Conservation (phyloP, 495 filamentous ascomycete genomes). For the Aspergillus funiculosus region DNA sequence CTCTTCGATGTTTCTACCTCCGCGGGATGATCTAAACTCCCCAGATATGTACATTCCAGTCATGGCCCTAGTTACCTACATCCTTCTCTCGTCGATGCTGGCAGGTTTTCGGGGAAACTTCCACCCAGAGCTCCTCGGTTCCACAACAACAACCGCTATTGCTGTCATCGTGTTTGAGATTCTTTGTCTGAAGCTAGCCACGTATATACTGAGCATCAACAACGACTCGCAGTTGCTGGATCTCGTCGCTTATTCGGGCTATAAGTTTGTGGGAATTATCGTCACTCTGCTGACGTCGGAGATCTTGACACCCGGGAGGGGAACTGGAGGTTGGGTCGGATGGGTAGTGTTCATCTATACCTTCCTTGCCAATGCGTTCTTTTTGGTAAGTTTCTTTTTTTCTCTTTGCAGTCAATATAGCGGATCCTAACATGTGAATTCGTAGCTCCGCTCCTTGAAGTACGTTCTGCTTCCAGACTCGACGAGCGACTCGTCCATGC, state of each 20-base stretch:
- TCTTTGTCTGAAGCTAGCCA: slow-evolving; percentile 79
- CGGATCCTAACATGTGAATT: slow-evolving; percentile 17
- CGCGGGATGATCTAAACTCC: slow-evolving; percentile 94
- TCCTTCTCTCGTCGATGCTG: slow-evolving; percentile 81
- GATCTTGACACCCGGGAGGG: slow-evolving; percentile 65
- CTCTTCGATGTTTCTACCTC: slow-evolving; percentile 84
- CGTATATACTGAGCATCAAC: slow-evolving; percentile 87
- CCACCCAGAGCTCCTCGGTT: slow-evolving; percentile 85
- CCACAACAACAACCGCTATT: slow-evolving; percentile 77
- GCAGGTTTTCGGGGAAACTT: slow-evolving; percentile 91
- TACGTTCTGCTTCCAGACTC: slow-evolving; percentile 92
- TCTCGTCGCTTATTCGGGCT: slow-evolving; percentile 90
- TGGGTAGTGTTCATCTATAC: slow-evolving; percentile 89
- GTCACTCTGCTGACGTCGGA: slow-evolving; percentile 73
- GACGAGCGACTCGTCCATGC: slow-evolving; percentile 53
- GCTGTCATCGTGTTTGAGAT: slow-evolving; percentile 83
- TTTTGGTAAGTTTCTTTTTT: slow-evolving; percentile 58
- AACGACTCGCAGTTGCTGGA: slow-evolving; percentile 85
- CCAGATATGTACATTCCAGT: slow-evolving; percentile 98
- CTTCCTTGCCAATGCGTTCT: slow-evolving; percentile 90
- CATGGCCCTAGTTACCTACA: slow-evolving; percentile 89
- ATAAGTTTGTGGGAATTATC: slow-evolving; percentile 98
- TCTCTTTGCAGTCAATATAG: background rate
- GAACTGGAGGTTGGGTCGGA: slow-evolving; percentile 78
- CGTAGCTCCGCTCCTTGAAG: slow-evolving; percentile 88